Base-by-base conservation (phyloP, 148 eudicot species). In the Rhododendron mucronatum region DNA sequence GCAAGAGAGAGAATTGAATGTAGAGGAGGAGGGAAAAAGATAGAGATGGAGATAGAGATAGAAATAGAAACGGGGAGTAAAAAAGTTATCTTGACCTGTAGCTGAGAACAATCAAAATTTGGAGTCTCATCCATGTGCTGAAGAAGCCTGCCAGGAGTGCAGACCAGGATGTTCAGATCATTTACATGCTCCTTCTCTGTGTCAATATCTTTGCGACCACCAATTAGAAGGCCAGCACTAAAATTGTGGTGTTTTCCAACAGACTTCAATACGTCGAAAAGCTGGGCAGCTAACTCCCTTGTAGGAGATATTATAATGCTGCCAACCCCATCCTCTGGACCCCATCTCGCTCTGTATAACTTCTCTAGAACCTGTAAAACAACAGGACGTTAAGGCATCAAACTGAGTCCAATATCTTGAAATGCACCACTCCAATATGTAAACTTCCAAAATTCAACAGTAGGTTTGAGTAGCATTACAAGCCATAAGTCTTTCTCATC, bases 91-190 rank as follows among this genome's bases (percentile, higher is more conserved):
- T 87, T 61, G 94, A 96, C 99, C 99, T 96, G 99, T 71, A 96
- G 97, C 83, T 95, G 93, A 83, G 98, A 92, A 88, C 99, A 96
- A 23, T 95, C 98, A 87, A 96, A 96, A 86, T 96, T 96, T 78
- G 97, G 94, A 63, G 99, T 95, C 86, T 95, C 97, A 61, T 95
- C 96, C 99, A 96, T 96, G 91, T 96, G 99, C 87, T 96, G 98
- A 76, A 95, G 98, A 84, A 96, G 94, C 84, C 99, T 92, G 21
- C 99, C 99, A 67, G 99, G 99, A 59, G 99, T 96, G 85, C 99
- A 96, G 33, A 96, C 92, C 88, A 96, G 87, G 50, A 96, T 94
- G 88, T 95, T 96, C 88, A 96, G 82, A 26, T 91, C 93, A 89
- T 94, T 93, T 44, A 95, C 97, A 89, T 88, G 94, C 86, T 96